phyloP scores from a whole-genome alignment of 2,329 filamentous ascomycete species.

The Talaromyces marneffei region DNA sequence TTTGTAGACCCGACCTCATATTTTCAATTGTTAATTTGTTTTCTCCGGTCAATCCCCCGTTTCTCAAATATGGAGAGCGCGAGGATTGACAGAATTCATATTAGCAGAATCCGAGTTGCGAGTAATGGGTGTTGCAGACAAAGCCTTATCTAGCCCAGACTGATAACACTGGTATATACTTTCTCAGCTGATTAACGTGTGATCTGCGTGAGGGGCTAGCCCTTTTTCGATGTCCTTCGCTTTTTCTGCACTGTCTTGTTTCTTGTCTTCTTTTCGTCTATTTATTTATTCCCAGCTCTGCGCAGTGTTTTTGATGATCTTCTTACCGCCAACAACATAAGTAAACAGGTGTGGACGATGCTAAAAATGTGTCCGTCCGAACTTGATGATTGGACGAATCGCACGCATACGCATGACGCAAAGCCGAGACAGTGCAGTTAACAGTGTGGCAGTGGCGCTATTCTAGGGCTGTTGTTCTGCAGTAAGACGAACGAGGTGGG shows the following conservation, averaged over 20 bases:
- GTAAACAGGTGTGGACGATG: not conserved
- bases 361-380: conserved; percentile 17
- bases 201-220: not conserved
- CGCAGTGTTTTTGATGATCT: not conserved
- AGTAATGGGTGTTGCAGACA: not conserved
- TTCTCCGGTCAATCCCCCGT: not conserved
- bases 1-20: conserved; percentile 12
- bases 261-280: not conserved
- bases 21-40: not conserved
- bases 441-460: not conserved
- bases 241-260: not conserved
- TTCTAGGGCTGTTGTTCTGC: not conserved
- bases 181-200: not conserved
- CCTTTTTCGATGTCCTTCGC: not conserved
- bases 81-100: not conserved
- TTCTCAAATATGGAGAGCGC: not conserved
- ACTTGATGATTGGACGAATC: not conserved
- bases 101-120: not conserved
- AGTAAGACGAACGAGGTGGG: not conserved
- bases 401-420: conserved; percentile 1
- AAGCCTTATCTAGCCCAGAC: not conserved
- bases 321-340: not conserved
- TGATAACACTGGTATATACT: not conserved
- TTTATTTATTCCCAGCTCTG: not conserved
- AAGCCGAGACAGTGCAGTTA: not conserved